Percentiles rank a stretch among this genome's conserved stretches.
phyloP scores from a whole-genome alignment of 352 stramenopile species.

The Globisporangium uncinulatum region DNA sequence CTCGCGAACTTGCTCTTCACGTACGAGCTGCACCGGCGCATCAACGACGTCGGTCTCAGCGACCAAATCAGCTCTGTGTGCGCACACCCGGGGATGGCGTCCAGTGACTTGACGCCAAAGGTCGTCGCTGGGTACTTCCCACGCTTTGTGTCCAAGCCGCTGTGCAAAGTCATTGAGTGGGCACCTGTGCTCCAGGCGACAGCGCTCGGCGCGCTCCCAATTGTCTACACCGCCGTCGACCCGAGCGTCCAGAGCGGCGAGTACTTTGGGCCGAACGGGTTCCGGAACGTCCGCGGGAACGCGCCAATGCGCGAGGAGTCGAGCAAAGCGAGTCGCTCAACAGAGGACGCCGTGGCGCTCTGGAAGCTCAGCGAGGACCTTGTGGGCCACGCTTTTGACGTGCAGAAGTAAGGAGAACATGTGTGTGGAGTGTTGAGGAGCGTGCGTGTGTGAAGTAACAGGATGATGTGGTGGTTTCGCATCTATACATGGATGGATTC shows the following conservation, averaged over 20 bases:
- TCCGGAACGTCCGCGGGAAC: conserved; percentile 22
- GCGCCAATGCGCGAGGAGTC: conserved; percentile 19
- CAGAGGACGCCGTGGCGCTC: conserved; percentile 18
- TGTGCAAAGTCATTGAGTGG: conserved; percentile 18
- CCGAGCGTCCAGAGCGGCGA: conserved; percentile 14
- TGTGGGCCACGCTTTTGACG: conserved; percentile 14
- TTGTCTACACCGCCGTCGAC: conserved; percentile 22
- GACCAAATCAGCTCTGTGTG: conserved; percentile 28
- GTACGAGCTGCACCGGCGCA: conserved; percentile 45
- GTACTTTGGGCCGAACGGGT: conserved; percentile 28
- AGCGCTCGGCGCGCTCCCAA: conserved; percentile 19
- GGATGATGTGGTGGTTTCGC: no score
- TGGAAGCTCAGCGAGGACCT: conserved; percentile 35
- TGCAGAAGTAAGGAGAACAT: conserved; percentile 9
- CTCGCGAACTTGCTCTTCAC: conserved; percentile 60
- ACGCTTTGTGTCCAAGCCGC: conserved; percentile 12
- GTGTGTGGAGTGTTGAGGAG: not conserved
- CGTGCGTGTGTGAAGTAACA: not conserved
- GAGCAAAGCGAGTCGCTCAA: conserved; percentile 24
- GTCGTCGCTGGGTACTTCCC: conserved; percentile 21
- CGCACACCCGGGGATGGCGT: conserved; percentile 15
- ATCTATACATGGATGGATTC: no score
- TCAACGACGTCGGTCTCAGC: conserved; percentile 16
- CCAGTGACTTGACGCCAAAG: conserved; percentile 18
- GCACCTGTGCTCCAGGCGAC: conserved; percentile 17